Percentiles rank a stretch among this genome's conserved stretches.
phyloP scores from a whole-genome alignment of 164 flowering plant genomes.

The Chimonanthus salicifolius region DNA sequence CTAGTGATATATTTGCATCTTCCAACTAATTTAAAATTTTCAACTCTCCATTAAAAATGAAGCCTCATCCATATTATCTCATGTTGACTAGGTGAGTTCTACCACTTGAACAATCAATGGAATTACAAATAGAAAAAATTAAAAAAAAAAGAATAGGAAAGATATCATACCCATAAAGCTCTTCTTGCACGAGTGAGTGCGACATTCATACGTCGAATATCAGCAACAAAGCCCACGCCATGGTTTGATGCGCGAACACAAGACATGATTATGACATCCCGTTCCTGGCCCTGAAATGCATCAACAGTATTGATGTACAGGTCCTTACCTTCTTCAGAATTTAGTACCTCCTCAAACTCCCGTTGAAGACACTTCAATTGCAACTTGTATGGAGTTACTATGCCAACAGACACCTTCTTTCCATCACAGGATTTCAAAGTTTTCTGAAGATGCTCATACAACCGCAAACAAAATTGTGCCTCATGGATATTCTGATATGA shows the following conservation, averaged over 20 bases:
- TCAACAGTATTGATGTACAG: constrained; percentile 95
- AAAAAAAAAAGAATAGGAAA: background rate
- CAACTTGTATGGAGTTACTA: constrained; percentile 94
- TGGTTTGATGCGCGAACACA: constrained; percentile 94
- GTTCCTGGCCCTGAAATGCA: constrained; percentile 98
- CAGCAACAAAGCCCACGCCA: constrained; percentile 98
- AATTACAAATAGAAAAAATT: background rate
- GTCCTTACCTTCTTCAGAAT: constrained; percentile 87
- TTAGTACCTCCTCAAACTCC: constrained; percentile 72
- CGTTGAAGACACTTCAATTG: constrained; percentile 85
- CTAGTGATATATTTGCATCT: background rate
- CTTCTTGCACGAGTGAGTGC: constrained; percentile 96
- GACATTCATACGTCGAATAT: constrained; percentile 96
- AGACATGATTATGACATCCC: constrained; percentile 96
- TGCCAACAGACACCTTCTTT: constrained; percentile 73
- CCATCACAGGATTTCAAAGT: constrained; percentile 50
- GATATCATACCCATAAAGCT: constrained; percentile 79
- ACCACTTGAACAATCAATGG: too few species aligned
- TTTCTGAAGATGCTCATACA: constrained; percentile 90
- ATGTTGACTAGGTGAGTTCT: too few species aligned
- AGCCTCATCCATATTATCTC: too few species aligned
- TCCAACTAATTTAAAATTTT: background rate
- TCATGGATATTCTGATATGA: constrained; percentile 85
- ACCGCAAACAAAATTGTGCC: constrained; percentile 73
- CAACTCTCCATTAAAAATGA: too few species aligned